Conservation (phyloP, 495 filamentous ascomycete species). For the Penicillium angulare region DNA sequence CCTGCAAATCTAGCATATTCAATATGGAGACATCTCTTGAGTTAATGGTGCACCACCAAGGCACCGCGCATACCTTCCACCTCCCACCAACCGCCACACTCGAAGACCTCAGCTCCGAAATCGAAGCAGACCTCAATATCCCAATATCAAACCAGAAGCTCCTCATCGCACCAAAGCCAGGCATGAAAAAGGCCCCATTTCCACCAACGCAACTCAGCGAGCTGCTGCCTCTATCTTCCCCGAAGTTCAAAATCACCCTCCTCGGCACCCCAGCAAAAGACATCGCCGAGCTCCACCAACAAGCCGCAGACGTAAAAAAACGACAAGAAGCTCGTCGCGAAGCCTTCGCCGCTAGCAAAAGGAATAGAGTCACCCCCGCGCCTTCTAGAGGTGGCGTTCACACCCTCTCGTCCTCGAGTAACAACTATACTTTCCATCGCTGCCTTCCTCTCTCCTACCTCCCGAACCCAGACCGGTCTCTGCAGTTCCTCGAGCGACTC, state of each 20-base stretch:
- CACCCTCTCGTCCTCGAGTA: conserved; percentile 43
- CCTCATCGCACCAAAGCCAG: conserved; percentile 66
- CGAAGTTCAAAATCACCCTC: conserved; percentile 42
- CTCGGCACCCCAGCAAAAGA: conserved; percentile 38
- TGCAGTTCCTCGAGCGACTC: conserved; percentile 73
- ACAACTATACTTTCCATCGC: conserved; percentile 76
- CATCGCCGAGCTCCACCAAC: conserved; percentile 38
- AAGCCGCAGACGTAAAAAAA: conserved; percentile 36
- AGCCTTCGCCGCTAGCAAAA: conserved; percentile 10
- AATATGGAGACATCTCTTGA: conserved; percentile 17
- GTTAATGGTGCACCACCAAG: conserved; percentile 59
- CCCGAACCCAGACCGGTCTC: conserved; percentile 64
- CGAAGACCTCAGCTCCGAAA: conserved; percentile 58
- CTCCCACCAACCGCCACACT: conserved; percentile 69
- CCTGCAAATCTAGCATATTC: neutral
- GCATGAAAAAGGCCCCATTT: conserved; percentile 66
- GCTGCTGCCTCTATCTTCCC: conserved; percentile 49
- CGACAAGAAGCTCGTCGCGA: conserved; percentile 34
- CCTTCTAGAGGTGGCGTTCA: conserved; percentile 44
- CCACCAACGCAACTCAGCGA: conserved; percentile 29
- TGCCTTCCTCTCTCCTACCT: conserved; percentile 77
- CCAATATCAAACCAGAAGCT: conserved; percentile 71
- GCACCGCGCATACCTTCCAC: conserved; percentile 69
- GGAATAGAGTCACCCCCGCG: conserved; percentile 21
- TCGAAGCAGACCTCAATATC: conserved; percentile 58